phyloP scores from a whole-genome alignment of 768 basidiomycete genomes.

The Chlorophyllum brunneum region DNA sequence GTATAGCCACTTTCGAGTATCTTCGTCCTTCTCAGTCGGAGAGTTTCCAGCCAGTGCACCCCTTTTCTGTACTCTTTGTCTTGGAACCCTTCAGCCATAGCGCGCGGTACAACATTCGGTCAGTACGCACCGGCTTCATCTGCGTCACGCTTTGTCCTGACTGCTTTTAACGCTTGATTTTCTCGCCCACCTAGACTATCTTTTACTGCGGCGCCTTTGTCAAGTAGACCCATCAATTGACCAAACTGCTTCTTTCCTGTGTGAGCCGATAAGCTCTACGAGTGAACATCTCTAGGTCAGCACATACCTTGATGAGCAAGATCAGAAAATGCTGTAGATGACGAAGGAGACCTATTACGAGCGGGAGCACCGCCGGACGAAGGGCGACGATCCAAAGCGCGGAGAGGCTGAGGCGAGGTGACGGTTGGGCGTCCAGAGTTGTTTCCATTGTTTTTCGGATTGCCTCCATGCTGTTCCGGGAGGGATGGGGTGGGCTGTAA shows the following conservation, averaged over 20 bases:
- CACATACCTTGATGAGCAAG: constrained; percentile 74
- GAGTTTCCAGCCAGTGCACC: constrained; percentile 90
- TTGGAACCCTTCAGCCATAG: constrained; percentile 23
- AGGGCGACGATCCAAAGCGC: constrained; percentile 71
- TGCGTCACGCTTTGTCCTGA: constrained; percentile 83
- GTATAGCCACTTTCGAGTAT: constrained; percentile 79
- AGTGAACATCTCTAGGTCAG: background rate
- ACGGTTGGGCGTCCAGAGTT: constrained; percentile 50
- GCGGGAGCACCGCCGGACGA: constrained; percentile 50
- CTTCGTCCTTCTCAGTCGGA: constrained; percentile 77
- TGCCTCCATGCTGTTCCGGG: constrained; percentile 32
- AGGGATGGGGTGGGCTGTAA: constrained; percentile 22
- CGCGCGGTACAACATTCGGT: constrained; percentile 1
- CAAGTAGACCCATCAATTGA: constrained; percentile 81
- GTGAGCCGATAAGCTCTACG: constrained; percentile 6
- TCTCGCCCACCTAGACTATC: constrained; percentile 58
- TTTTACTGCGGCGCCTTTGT: constrained; percentile 66
- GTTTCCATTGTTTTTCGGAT: constrained; percentile 42
- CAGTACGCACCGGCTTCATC: constrained; percentile 75
- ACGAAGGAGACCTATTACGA: constrained; percentile 76
- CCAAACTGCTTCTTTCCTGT: constrained; percentile 83
- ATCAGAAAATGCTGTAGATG: constrained; percentile 81
- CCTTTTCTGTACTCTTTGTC: constrained; percentile 90
- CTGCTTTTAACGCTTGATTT: constrained; percentile 66
- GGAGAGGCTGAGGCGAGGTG: constrained; percentile 68